Conservation (phyloP, 306 rosid species). For the Phaseolus lunatus region DNA sequence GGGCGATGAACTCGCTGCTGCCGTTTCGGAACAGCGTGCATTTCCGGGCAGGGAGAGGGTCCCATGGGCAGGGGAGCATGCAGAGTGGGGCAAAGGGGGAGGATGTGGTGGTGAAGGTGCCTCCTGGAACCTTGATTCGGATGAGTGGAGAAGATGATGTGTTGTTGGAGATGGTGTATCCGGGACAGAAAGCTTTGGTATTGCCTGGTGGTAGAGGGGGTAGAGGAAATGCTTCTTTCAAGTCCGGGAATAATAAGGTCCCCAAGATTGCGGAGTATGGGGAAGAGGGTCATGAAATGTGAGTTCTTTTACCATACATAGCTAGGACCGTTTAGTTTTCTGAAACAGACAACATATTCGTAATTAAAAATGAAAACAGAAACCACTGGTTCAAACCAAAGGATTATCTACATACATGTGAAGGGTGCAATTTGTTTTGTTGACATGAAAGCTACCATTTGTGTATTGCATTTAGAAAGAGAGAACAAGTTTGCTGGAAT, state of each 20-base stretch:
- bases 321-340: neutral
- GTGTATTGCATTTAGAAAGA: conserved; percentile 13
- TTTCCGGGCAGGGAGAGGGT: conserved; percentile 84
- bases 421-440: neutral
- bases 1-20: conserved; percentile 76
- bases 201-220: conserved; percentile 97
- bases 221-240: conserved; percentile 91
- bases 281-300: conserved; percentile 89
- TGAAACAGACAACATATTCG: neutral
- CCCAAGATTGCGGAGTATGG: conserved; percentile 94
- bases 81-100: conserved; percentile 88
- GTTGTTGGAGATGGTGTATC: conserved; percentile 80
- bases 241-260: conserved; percentile 81
- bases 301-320: neutral
- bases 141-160: conserved; percentile 63
- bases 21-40: conserved; percentile 90
- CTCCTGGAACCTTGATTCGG: conserved; percentile 79
- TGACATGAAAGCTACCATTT: neutral
- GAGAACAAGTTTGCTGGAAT: conserved; percentile 20
- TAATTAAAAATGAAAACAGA: neutral
- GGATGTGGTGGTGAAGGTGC: conserved; percentile 87
- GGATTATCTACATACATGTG: neutral
- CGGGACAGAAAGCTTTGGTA: conserved; percentile 77
- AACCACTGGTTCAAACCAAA: neutral
- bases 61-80: conserved; percentile 77